Percentiles rank a stretch among this genome's conserved stretches.
Evolutionary conservation across 495 filamentous ascomycete genomes (phyloP).

Genomic region (Corynascus novoguineensis): DNA sequence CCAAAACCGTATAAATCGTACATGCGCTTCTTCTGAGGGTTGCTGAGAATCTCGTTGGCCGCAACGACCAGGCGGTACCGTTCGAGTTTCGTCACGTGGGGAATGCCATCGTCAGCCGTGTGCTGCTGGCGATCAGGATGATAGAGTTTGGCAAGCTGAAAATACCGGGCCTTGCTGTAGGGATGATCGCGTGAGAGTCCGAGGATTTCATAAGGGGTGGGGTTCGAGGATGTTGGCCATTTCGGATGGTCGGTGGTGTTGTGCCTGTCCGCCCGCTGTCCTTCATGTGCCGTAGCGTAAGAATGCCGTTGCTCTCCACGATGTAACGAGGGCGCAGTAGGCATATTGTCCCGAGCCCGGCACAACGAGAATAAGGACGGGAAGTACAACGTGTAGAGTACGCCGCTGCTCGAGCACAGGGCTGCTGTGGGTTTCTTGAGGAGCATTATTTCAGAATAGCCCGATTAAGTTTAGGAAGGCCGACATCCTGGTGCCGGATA

Average conservation of each 20-base stretch:
- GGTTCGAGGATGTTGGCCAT: slow-evolving; percentile 43
- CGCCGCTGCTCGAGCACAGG: slow-evolving; percentile 24
- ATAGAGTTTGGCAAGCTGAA: slow-evolving; percentile 89
- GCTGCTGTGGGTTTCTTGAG: slow-evolving; percentile 30
- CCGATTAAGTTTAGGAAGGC: slow-evolving; percentile 26
- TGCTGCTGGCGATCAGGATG: slow-evolving; percentile 72
- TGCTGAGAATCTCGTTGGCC: slow-evolving; percentile 85
- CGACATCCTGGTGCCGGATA: slow-evolving; percentile 12
- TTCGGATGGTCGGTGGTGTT: slow-evolving; percentile 26
- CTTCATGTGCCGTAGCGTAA: slow-evolving; percentile 23
- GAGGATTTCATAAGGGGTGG: slow-evolving; percentile 93
- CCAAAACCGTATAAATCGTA: slow-evolving; percentile 81
- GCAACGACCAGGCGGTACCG: slow-evolving; percentile 82
- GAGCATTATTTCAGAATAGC: slow-evolving; percentile 21
- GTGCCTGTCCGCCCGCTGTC: slow-evolving; percentile 9
- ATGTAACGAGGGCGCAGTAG: background rate
- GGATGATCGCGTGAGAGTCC: slow-evolving; percentile 53
- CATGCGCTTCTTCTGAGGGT: slow-evolving; percentile 66
- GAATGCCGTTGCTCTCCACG: slow-evolving; percentile 3
- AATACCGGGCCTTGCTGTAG: slow-evolving; percentile 79
- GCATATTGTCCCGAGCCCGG: slow-evolving; percentile 7
- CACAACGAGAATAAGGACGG: slow-evolving; percentile 30
- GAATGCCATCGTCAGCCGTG: slow-evolving; percentile 39
- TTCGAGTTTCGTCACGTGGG: slow-evolving; percentile 61
- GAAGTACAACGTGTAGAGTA: slow-evolving; percentile 17